Percentiles rank a stretch among this genome's conserved stretches.
These are phyloP conservation scores for Metschnikowia koreensis DNA, from an alignment of 805 yeast genomes.

Conservation along the genomic window DNA sequence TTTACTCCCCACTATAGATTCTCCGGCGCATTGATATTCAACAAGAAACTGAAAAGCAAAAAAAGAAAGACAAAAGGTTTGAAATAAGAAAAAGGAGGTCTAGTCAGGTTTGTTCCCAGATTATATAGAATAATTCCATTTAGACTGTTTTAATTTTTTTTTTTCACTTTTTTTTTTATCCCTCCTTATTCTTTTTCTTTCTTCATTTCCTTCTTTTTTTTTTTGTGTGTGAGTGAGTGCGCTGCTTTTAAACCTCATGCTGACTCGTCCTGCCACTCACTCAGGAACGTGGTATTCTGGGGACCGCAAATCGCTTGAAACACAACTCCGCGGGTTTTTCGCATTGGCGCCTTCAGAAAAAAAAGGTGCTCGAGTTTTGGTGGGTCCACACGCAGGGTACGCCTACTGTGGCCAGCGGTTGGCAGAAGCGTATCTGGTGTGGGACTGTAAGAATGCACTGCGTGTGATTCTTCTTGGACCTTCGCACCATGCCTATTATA, in stretches of 20 bases:
- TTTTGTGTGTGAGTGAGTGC: too few species aligned
- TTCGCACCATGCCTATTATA: constrained; percentile 83
- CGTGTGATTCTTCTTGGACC: constrained; percentile 87
- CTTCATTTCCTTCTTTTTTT: background rate
- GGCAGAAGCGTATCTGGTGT: constrained; percentile 70
- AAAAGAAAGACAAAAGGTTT: too few species aligned
- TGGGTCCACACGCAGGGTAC: constrained; percentile 83
- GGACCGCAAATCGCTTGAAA: constrained; percentile 39
- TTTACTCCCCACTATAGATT: too few species aligned
- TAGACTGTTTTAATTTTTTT: background rate
- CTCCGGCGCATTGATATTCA: too few species aligned
- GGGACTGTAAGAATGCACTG: constrained; percentile 58
- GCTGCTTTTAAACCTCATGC: constrained; percentile 10
- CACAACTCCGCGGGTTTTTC: constrained; percentile 52
- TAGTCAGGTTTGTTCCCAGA: too few species aligned
- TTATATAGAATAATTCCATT: background rate
- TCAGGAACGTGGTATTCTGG: constrained; percentile 88
- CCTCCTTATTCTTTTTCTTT: background rate
- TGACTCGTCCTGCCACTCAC: constrained; percentile 69
- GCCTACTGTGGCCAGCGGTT: constrained; percentile 74
- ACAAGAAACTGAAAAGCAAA: too few species aligned
- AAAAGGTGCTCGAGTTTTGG: constrained; percentile 38
- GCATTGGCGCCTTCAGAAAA: constrained; percentile 22
- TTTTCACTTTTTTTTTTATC: background rate
- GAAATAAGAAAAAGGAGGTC: too few species aligned